Base-by-base conservation (phyloP, 2,329 filamentous ascomycete species). In the Fusarium dlaminii region DNA sequence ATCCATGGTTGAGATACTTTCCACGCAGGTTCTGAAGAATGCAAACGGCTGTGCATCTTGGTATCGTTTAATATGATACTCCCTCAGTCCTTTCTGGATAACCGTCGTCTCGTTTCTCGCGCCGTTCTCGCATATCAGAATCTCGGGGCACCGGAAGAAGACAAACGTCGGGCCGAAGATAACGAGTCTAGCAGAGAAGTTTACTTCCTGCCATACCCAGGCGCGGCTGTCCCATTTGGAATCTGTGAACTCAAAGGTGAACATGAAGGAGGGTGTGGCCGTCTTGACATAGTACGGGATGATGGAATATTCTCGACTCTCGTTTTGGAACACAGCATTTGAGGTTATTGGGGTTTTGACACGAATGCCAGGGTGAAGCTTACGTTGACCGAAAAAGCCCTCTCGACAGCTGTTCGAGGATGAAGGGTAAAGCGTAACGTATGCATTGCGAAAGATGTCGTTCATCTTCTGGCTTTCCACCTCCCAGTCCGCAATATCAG, bases 71-170 rank as follows among this genome's bases (percentile, higher is more conserved):
- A 24, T 46, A 8, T 46, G 43, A 4, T 14, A 46, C 13, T 46
- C 13, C 0, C 13, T 6, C 5, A 46, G 17, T 18, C 43, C 43
- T 15, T 46, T 27, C 9, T 20, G 43, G 8, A 46, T 6, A 10
- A 22, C 4, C 3, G 17, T 6, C 1, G 24, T 46, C 0, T 29
- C 17, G 0, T 29, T 29, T 29, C 18, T 46, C 0, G 43, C 18
- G 27, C 43, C 43, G 3, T 46, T 46, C 43, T 46, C 43, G 18
- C 43, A 46, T 1, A 46, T 8, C 8, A 46, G 8, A 9, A 8
- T 14, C 5, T 46, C 27, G 0, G 27, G 43, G 15, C 27, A 46
- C 18, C 43, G 43, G 4, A 7, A 29, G 9, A 46, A 46, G 18
- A 46, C 43, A 29, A 46, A 46, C 4, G 27, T 29, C 8, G 27